Base-by-base conservation (phyloP, 2,329 filamentous ascomycete genomes). In the Colletotrichum shisoi region DNA sequence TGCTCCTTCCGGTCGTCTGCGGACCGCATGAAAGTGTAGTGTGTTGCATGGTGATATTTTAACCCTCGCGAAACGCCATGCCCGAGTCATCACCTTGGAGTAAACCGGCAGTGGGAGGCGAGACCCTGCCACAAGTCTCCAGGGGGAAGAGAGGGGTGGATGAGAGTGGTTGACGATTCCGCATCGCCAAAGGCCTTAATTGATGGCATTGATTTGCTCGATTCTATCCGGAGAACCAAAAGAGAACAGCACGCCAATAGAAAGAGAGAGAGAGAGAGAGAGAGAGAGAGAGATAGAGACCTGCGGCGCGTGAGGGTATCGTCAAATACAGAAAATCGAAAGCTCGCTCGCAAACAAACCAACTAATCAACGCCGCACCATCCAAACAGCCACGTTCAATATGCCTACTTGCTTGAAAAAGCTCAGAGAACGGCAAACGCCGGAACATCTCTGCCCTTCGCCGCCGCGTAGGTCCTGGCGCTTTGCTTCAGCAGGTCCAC, bases 61-160 rank as follows among this genome's bases (percentile, higher is more conserved):
- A n/a, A 3, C 31, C 21, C 27, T 24, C 8, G 13, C 31, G 62
- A 54, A 64, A 42, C 39, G 8, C 57, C 15, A 31, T 27, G n/a
- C 13, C 21, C 39, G 46, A 61, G 39, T 48, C 48, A 74, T 60
- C 56, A 44, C 13, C 73, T 71, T 45, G 24, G 68, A 44, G 37
- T 15, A 15, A 21, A 57, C 27, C 42, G 17, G 53, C 52, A 15
- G 2, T 31, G 37, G 51, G n/a, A 31, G 57, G 46, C 44, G 40
- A 17, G 0, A 76, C 77, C 53, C 58, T 34, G 0, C 77, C 59
- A 12, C 13, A 4, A 51, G 24, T 19, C 15, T n/a, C 0, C 3
- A 8, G 3, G 27, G 15, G 7, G 27, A 8, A 8, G 27, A 34
- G 8, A 34, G 31, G 7, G 31, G 31, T 8, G 31, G 27, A 8